These are phyloP conservation scores for Penicillium nordicum DNA, from an alignment of 2,329 filamentous ascomycete species.

Conservation along the genomic window DNA sequence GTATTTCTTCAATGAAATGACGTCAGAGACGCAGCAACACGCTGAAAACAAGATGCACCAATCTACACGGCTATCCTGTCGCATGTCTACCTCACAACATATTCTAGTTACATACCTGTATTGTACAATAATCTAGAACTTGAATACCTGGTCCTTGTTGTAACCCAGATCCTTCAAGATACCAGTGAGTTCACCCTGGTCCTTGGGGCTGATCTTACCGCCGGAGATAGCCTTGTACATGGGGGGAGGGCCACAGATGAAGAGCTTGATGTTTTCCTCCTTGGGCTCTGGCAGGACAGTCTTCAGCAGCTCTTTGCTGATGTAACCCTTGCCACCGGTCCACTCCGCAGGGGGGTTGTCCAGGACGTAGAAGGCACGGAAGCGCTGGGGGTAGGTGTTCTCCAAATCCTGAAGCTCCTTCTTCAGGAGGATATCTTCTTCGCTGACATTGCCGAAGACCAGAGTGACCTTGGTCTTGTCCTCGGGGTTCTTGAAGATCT, in stretches of 20 bases:
- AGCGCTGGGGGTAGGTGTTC: slow-evolving; percentile 91
- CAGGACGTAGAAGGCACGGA: slow-evolving; percentile 91
- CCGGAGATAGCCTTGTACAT: slow-evolving; percentile 93
- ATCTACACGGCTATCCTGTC: slow-evolving; percentile 12
- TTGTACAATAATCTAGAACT: slow-evolving; percentile 62
- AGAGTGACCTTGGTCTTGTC: slow-evolving; percentile 98
- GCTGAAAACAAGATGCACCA: slow-evolving; percentile 18
- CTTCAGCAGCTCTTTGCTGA: slow-evolving; percentile 91
- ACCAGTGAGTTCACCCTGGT: slow-evolving; percentile 87
- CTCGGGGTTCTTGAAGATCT: slow-evolving; percentile 92
- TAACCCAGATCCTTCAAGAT: slow-evolving; percentile 81
- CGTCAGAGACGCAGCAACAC: slow-evolving; percentile 3
- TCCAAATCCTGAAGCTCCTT: slow-evolving; percentile 80
- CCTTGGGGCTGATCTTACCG: slow-evolving; percentile 81
- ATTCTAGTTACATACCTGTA: slow-evolving; percentile 13
- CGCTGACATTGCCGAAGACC: slow-evolving; percentile 82
- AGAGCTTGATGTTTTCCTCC: slow-evolving; percentile 88
- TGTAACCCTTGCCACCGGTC: slow-evolving; percentile 72
- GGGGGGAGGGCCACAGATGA: slow-evolving; percentile 89
- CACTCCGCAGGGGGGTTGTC: slow-evolving; percentile 79
- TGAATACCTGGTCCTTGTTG: slow-evolving; percentile 87
- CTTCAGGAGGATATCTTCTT: slow-evolving; percentile 90
- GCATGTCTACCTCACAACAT: slow-evolving; percentile 4
- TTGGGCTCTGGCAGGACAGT: slow-evolving; percentile 91
- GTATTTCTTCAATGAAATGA: slow-evolving; percentile 3